Base-by-base conservation (phyloP, 352 stramenopile genomes). In the Aphanomyces euteiches region DNA sequence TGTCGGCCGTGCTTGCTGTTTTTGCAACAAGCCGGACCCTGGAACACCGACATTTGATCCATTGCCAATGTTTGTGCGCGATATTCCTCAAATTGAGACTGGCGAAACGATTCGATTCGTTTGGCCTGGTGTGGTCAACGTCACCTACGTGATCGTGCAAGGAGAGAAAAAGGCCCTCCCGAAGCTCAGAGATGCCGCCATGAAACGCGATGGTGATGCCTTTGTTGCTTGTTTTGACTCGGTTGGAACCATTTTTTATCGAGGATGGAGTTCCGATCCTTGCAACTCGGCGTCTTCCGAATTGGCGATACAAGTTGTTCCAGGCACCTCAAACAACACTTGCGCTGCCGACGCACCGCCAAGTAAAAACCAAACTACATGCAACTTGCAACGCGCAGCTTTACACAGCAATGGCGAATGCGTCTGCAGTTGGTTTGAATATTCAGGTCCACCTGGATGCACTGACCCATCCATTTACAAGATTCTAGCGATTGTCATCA, bases 401-500 rank as follows among this genome's bases (percentile, higher is more conserved):
- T 15, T 61, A 1, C 21, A 37, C n/a, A 15, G 28, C 7, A 58
- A 58, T 34, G 50, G 50, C 8, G 54, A 61, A 12, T 37, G 54
- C 34, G 21, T 61, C 15, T 61, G 54, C 34, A 19, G 17, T 12
- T 61, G 15, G 54, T 37, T 61, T 10, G 54, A 61, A 40, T 61
- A 43, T 37, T 37, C 54, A 8, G 37, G 37, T 37, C 13, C 54
- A 41, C 54, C 50, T 10, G 50, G 37, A 13, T 61, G 54, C 28
- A 61, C 54, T 7, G 54, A 61, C 13, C 54, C 54, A 12, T 61
- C 54, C 54, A 39, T 61, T 1, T 61, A 61, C 54, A 61, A 61
- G 54, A 61, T 61, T 40, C 28, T n/a, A 3, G 50, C 50, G 8
- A 58, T 58, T 19, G n/a, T 34, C 19, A 61, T 17, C 54, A 61